A percentile compares a stretch with the other conserved stretches of the same genome.
Conservation (phyloP, 202 grass and related monocot genomes). For the Dendrocalamus latiflorus region DNA sequence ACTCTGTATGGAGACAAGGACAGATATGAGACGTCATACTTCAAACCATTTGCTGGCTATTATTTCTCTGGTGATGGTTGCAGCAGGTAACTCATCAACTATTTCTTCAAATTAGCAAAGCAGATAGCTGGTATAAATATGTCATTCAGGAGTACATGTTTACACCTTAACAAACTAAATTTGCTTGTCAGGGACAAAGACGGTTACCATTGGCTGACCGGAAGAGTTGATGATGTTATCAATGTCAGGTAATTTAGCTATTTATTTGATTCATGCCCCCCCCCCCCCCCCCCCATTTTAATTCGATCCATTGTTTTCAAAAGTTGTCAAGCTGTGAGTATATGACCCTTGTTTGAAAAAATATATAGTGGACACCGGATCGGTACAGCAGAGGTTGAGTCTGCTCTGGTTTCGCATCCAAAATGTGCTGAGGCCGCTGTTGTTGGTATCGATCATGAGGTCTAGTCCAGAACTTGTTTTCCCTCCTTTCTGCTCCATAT, state of each 20-base stretch:
- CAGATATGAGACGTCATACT: constrained; percentile 98
- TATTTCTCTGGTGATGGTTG: constrained; percentile 98
- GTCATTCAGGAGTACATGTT: constrained; percentile 5
- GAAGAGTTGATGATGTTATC: constrained; percentile 98
- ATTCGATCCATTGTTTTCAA: not conserved
- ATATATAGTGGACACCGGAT: constrained; percentile 76
- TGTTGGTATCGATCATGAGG: constrained; percentile 97
- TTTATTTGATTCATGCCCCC: not conserved
- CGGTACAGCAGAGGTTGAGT: constrained; percentile 95
- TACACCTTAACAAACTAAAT: constrained; percentile 18
- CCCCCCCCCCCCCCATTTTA: not conserved
- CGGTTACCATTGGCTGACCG: constrained; percentile 89
- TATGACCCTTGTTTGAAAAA: constrained; percentile 21
- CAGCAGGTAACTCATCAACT: constrained; percentile 51
- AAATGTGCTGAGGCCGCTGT: constrained; percentile 90
- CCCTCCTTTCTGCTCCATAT: not conserved
- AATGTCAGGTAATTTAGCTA: constrained; percentile 73
- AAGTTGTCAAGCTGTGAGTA: not conserved
- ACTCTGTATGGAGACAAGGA: constrained; percentile 92
- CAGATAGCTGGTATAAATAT: not conserved
- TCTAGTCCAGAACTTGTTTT: constrained; percentile 12
- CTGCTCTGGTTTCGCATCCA: constrained; percentile 87
- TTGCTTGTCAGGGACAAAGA: constrained; percentile 76
- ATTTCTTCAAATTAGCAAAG: not conserved
- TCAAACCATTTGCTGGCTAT: constrained; percentile 93